Conservation (phyloP, 495 filamentous ascomycete species). For the Aspergillus haitiensis region DNA sequence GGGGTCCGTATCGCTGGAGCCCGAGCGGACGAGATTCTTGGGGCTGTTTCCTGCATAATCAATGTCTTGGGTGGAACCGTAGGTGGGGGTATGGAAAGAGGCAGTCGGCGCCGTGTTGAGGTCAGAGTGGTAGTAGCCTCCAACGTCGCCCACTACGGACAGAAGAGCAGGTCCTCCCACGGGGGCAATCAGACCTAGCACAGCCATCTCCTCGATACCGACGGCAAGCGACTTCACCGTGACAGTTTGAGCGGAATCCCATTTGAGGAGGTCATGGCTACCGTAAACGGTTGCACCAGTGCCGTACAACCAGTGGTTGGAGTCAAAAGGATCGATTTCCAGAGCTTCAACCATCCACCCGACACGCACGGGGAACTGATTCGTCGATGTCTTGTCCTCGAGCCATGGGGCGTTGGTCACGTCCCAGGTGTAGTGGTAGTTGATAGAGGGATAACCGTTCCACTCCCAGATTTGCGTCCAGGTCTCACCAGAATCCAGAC, state of each 20-base stretch:
- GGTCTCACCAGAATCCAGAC: constrained; percentile 15
- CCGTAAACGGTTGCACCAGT: constrained; percentile 21
- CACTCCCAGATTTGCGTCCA: constrained; percentile 22
- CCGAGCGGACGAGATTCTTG: constrained; percentile 18
- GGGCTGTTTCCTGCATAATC: constrained; percentile 23
- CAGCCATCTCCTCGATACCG: constrained; percentile 20
- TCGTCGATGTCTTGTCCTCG: constrained; percentile 11
- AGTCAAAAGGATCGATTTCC: constrained; percentile 21
- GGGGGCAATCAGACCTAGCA: constrained; percentile 18
- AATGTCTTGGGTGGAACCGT: constrained; percentile 17
- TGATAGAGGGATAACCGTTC: constrained; percentile 23
- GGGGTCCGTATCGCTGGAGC: constrained; percentile 10
- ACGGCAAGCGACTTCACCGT: constrained; percentile 17
- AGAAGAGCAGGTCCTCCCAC: constrained; percentile 17
- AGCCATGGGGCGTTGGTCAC: constrained; percentile 21
- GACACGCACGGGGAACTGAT: constrained; percentile 14
- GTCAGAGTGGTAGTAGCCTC: constrained; percentile 19
- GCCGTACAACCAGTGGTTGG: constrained; percentile 25
- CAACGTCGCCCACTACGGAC: constrained; percentile 18
- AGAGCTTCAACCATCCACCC: constrained; percentile 23
- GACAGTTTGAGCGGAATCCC: constrained; percentile 12
- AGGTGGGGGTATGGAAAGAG: constrained; percentile 16
- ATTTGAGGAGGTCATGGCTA: constrained; percentile 14
- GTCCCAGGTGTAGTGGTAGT: constrained; percentile 20
- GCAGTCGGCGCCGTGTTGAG: constrained; percentile 13